Evolutionary conservation across 176 grass and related monocot species (phyloP).

Genomic region (Aegilops umbellulata): DNA sequence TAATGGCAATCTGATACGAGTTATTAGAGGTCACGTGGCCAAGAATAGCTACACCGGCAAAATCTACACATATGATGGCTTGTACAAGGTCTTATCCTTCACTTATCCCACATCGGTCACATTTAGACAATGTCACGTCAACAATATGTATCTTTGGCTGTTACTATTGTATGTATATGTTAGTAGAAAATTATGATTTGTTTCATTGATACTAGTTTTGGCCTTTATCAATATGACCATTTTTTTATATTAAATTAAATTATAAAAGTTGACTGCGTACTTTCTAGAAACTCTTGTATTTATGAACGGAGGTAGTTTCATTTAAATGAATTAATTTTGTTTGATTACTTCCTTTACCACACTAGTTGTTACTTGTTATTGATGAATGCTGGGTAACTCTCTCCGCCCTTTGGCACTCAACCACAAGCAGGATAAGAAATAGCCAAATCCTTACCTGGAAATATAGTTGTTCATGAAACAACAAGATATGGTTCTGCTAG

Average conservation of each 20-base stretch:
- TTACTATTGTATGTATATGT: background rate
- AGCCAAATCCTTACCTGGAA: background rate
- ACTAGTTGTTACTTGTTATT: background rate
- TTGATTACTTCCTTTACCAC: background rate
- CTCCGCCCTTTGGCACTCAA: background rate
- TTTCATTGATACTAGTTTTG: background rate
- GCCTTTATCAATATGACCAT: background rate
- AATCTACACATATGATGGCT: constrained; percentile 84
- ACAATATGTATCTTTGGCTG: background rate
- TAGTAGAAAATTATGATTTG: background rate
- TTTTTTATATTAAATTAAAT: background rate
- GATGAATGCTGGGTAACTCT: background rate
- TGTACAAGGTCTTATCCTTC: constrained; percentile 67
- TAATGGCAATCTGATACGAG: constrained; percentile 50
- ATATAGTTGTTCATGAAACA: background rate
- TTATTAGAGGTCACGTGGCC: constrained; percentile 68
- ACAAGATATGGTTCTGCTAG: background rate
- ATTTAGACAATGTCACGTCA: no score
- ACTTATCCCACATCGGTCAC: background rate
- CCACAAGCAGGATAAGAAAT: background rate
- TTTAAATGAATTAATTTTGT: background rate
- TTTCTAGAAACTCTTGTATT: background rate
- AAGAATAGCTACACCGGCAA: constrained; percentile 75
- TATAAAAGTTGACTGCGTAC: background rate
- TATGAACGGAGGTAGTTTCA: background rate